phyloP scores from a whole-genome alignment of 2,329 filamentous ascomycete species.

The Zymoseptoria tritici region DNA sequence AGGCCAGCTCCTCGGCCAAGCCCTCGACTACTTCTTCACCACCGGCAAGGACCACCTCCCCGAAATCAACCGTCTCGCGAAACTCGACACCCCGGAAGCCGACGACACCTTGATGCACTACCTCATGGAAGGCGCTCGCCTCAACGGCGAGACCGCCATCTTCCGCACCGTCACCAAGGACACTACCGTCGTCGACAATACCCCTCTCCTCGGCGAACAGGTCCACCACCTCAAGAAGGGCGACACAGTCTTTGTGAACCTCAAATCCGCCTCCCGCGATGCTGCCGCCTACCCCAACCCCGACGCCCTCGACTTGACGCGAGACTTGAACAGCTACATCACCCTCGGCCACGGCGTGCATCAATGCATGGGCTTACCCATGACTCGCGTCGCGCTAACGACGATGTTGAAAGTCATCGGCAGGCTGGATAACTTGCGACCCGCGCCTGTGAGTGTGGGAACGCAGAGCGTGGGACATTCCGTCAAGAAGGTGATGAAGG shows the following conservation, averaged over 20 bases:
- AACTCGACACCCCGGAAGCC: constrained; percentile 37
- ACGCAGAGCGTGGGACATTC: constrained; percentile 29
- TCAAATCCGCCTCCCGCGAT: constrained; percentile 37
- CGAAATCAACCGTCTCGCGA: constrained; percentile 43
- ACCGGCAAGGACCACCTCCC: constrained; percentile 43
- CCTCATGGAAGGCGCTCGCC: constrained; percentile 38
- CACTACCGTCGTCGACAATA: constrained; percentile 29
- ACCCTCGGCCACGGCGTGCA: constrained; percentile 39
- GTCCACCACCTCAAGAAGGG: constrained; percentile 30
- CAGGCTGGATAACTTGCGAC: constrained; percentile 32
- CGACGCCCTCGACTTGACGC: constrained; percentile 31
- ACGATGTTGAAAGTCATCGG: constrained; percentile 41
- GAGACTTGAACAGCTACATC: constrained; percentile 37
- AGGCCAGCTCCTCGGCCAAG: constrained; percentile 51
- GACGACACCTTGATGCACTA: constrained; percentile 47
- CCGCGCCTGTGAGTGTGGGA: constrained; percentile 31
- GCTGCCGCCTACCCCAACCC: constrained; percentile 36
- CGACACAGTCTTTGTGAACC: constrained; percentile 37
- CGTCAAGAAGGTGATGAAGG: constrained; percentile 38
- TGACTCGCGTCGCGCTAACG: constrained; percentile 38
- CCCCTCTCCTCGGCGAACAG: constrained; percentile 13
- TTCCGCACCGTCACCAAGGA: constrained; percentile 31
- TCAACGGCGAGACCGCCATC: constrained; percentile 39
- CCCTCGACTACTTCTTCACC: constrained; percentile 50
- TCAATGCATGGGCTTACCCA: constrained; percentile 37